A percentile compares a stretch with the other conserved stretches of the same genome.
These are phyloP conservation scores for Umbelopsis isabellina DNA, from an alignment of 192 early-diverging fungal genomes.

Conservation along the genomic window DNA sequence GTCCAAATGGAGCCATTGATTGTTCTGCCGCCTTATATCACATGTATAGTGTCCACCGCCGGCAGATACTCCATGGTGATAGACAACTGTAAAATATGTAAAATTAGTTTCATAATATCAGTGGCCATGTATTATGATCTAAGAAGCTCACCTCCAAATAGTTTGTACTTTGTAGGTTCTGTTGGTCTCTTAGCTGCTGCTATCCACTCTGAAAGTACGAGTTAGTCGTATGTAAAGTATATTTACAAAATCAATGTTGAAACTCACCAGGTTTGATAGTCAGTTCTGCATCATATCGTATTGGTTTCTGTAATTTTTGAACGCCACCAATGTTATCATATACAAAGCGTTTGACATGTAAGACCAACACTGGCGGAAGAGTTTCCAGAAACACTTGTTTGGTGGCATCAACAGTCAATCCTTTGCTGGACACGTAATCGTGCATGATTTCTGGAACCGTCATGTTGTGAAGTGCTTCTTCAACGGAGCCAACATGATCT, in stretches of 20 bases:
- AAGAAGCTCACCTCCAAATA: conserved; percentile 65
- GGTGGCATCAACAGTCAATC: conserved; percentile 58
- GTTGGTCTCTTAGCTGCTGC: conserved; percentile 56
- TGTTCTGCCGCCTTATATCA: conserved; percentile 73
- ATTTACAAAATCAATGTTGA: not conserved
- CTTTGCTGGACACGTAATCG: conserved; percentile 68
- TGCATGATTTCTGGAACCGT: conserved; percentile 80
- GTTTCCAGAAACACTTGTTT: conserved; percentile 85
- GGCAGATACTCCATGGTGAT: conserved; percentile 90
- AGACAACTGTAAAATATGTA: conserved; percentile 67
- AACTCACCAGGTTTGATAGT: conserved; percentile 63
- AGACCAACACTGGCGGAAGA: conserved; percentile 87
- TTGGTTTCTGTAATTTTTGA: conserved; percentile 86
- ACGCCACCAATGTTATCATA: conserved; percentile 76
- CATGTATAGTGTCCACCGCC: conserved; percentile 98
- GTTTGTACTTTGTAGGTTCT: conserved; percentile 60
- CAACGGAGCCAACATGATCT: conserved; percentile 73
- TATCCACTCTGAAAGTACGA: conserved; percentile 52
- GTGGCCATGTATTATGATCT: not conserved
- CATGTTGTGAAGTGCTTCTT: conserved; percentile 84
- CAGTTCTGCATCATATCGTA: conserved; percentile 70
- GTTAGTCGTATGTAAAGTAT: not conserved
- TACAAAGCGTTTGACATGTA: conserved; percentile 94
- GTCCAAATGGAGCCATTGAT: conserved; percentile 92
- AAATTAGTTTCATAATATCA: conserved; percentile 21